Evolutionary conservation across 495 filamentous ascomycete species (phyloP), one percentile per base, ranked within the genome.

Genomic region (Amorphotheca resinae): DNA sequence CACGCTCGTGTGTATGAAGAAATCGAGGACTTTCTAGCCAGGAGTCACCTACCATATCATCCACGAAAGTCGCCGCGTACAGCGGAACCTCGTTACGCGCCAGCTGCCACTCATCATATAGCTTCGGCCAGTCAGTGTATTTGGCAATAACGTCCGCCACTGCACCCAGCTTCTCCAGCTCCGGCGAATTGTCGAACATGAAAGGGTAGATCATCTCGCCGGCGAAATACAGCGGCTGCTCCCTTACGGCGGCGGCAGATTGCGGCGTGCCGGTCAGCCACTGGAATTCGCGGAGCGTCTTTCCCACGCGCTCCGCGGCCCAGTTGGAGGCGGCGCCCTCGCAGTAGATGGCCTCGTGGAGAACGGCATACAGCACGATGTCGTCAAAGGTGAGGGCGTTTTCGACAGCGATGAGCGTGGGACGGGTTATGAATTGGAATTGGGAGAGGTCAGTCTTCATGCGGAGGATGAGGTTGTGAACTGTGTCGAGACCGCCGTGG

Each of bases 141-240:
- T 65, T 45, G 5, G 89, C 91, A 11, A 96, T 65, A 1, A 77
- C 66, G 1, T 88, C 60, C 1, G 87, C 87, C 0, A 71, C 78
- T 11, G 72, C 64, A 22, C 68, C 67, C 40, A 95, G 53, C 18
- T 74, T 63, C 17, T 56, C 58, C 4, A 96, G 74, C 53, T 88
- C 84, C 1, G 73, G 60, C 56, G 82, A 88, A 16, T 77, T 74
- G 20, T 80, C 72, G 50, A 94, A 87, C 68, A 86, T 80, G 57
- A 78, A 80, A 5, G 79, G 79, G 60, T 76, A 94, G 41, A 93
- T 70, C 86, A 93, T 93, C 62, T 96, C 89, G 43, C 89, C 89
- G 0, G 84, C 84, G 64, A 96, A 95, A 47, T 71, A 81, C 41
- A 89, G 66, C 0, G 81, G 74, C n/a, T 67, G 53, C 1, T 69